Base-by-base conservation (phyloP, 345 rosid genomes). In the Raphanus sativus region DNA sequence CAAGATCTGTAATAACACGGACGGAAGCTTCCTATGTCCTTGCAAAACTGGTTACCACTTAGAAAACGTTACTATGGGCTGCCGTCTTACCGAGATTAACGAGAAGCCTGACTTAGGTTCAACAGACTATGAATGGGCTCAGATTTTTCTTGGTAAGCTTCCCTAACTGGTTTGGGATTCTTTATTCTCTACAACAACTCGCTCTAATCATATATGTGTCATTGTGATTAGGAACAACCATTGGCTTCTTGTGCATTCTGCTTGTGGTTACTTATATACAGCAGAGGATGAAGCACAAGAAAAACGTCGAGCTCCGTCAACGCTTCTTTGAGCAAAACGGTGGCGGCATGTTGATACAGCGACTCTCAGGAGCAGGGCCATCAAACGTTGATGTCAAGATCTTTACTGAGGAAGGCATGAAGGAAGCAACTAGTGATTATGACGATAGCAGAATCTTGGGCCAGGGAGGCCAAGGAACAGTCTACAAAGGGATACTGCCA, bases 11-110 rank as follows among this genome's bases (percentile, higher is more conserved):
- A 4, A 7, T 5, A 73, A 79, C 32, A 17, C 1, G 28, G 2
- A 0, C 0, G 88, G 91, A 13, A 36, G 2, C 65, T 82, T 59
- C 33, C 29, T 2, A 0, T 88, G 91, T 62, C 2, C 1, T 0
- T 86, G 88, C 24, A 42, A 8, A 16, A 9, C 62, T 45, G 73
- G 73, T 69, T 16, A 10, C 45, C 1, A 16, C 28, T 29, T 15
- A 68, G 2, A 68, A 29, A 0, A 3, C 12, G 15, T 8, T 4
- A 48, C 13, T 5, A 38, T 9, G 7, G 11, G 17, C 30, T 52
- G 77, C 64, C 8, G 0, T 6, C 62, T 10, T 38, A 38, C 45
- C 45, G 45, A 38, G 45, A 38, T 0, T 65, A 62, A 56, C 28
- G 26, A 8, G 1, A 8, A 3, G 32, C 0, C 1, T 86, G 88